Conservation (phyloP, 1,284 basidiomycete species). For the Ceratobasidium sp. region DNA sequence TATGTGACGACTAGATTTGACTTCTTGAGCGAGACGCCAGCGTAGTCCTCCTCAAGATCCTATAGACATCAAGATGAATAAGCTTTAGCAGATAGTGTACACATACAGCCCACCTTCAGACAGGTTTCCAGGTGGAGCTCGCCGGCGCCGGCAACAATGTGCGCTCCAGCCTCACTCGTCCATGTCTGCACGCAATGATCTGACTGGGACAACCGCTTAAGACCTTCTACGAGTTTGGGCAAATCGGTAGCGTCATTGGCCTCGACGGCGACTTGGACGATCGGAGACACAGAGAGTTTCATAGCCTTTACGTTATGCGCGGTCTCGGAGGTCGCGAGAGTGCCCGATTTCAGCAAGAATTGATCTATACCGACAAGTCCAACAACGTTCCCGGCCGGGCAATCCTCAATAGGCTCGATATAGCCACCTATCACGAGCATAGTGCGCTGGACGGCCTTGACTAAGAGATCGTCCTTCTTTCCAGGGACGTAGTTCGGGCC, state of each 20-base stretch:
- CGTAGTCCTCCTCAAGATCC: slow-evolving; percentile 99
- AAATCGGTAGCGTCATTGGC: slow-evolving; percentile 99
- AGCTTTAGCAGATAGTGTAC: slow-evolving; percentile 13
- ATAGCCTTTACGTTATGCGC: slow-evolving; percentile 99
- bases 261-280: slow-evolving; percentile 99
- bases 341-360: slow-evolving; percentile 99
- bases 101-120: slow-evolving; percentile 79
- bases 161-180: slow-evolving; percentile 95
- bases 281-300: slow-evolving; percentile 99
- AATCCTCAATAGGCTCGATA: slow-evolving; percentile 99
- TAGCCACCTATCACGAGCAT: slow-evolving; percentile 99
- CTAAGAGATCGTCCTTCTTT: slow-evolving; percentile 98
- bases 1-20: slow-evolving; percentile 99
- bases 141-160: slow-evolving; percentile 99
- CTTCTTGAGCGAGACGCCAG: slow-evolving; percentile 98
- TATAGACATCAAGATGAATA: slow-evolving; percentile 54
- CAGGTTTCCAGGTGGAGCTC: slow-evolving; percentile 99
- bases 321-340: slow-evolving; percentile 96
- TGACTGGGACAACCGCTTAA: slow-evolving; percentile 99
- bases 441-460: slow-evolving; percentile 99
- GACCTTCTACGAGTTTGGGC: slow-evolving; percentile 99
- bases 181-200: slow-evolving; percentile 98
- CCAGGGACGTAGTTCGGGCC: slow-evolving; percentile 99
- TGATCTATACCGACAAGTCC: slow-evolving; percentile 99
- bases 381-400: slow-evolving; percentile 98